phyloP scores from a whole-genome alignment of 2,329 filamentous ascomycete species.

The Tricladium varicosporioides region DNA sequence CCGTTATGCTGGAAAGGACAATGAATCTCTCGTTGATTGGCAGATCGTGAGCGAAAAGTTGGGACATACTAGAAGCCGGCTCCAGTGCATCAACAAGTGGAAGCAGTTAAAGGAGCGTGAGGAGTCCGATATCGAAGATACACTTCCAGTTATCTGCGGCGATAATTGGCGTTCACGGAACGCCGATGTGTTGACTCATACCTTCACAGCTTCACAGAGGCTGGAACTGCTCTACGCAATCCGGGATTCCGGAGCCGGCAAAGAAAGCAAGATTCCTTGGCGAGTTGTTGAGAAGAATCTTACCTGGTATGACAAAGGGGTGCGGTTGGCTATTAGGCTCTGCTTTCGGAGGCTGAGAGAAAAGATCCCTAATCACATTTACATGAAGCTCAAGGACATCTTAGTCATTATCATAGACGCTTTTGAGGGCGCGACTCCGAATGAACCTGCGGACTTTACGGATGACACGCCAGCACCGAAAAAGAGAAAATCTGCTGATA shows the following conservation, averaged over 20 bases:
- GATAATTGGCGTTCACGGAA: constrained; percentile 43
- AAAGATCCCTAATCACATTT: constrained; percentile 25
- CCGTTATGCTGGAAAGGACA: constrained; percentile 40
- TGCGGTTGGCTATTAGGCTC: constrained; percentile 27
- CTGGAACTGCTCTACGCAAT: constrained; percentile 44
- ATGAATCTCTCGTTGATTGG: constrained; percentile 62
- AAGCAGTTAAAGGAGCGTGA: constrained; percentile 43
- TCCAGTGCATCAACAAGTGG: constrained; percentile 71
- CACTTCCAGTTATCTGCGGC: constrained; percentile 26
- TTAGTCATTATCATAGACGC: constrained; percentile 26
- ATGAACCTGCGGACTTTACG: constrained; percentile 19
- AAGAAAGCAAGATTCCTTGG: constrained; percentile 52
- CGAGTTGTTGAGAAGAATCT: constrained; percentile 40
- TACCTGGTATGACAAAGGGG: constrained; percentile 39
- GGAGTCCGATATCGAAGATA: constrained; percentile 19
- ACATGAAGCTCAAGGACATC: constrained; percentile 31
- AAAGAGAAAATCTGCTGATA: background rate
- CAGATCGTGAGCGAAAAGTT: constrained; percentile 60
- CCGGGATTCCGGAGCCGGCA: constrained; percentile 38
- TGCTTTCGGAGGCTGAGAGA: constrained; percentile 30
- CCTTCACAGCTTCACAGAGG: constrained; percentile 45
- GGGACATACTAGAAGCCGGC: constrained; percentile 57
- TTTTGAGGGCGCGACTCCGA: constrained; percentile 24
- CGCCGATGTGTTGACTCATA: constrained; percentile 41
- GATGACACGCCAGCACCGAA: background rate